phyloP scores from a whole-genome alignment of 345 rosid species.

The Balakata baccata region DNA sequence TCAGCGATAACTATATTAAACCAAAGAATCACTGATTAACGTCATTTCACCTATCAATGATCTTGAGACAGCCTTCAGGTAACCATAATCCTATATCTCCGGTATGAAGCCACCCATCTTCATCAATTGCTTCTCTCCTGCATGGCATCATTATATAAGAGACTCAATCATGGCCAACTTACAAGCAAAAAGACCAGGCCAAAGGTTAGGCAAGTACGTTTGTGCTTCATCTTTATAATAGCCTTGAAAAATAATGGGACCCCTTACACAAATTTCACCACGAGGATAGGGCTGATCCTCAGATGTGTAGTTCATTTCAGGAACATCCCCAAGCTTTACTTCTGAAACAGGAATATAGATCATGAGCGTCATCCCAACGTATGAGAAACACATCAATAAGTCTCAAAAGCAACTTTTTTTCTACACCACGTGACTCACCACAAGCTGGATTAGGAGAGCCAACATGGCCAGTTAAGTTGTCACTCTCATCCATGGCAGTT shows the following conservation, averaged over 20 bases:
- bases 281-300: slow-evolving; percentile 85
- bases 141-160: slow-evolving; percentile 16
- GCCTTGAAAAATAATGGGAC: slow-evolving; percentile 79
- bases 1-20: background rate
- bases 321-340: slow-evolving; percentile 92
- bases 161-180: slow-evolving; percentile 9
- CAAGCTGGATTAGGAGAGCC: slow-evolving; percentile 95
- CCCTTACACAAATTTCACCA: slow-evolving; percentile 97
- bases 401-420: background rate
- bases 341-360: slow-evolving; percentile 41
- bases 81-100: slow-evolving; percentile 95
- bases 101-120: slow-evolving; percentile 94
- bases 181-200: slow-evolving; percentile 13
- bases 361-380: background rate
- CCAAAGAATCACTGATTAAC: background rate
- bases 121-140: slow-evolving; percentile 90
- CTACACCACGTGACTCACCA: slow-evolving; percentile 49
- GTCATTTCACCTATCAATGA: slow-evolving; percentile 71
- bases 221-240: slow-evolving; percentile 90
- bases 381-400: background rate
- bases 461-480: slow-evolving; percentile 78
- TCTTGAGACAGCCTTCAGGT: slow-evolving; percentile 88
- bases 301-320: slow-evolving; percentile 92
- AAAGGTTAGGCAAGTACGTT: slow-evolving; percentile 47
- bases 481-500: slow-evolving; percentile 50